Conservation (phyloP, 225 moss, liverwort and hornwort species). For the Rhytidiadelphus loreus region DNA sequence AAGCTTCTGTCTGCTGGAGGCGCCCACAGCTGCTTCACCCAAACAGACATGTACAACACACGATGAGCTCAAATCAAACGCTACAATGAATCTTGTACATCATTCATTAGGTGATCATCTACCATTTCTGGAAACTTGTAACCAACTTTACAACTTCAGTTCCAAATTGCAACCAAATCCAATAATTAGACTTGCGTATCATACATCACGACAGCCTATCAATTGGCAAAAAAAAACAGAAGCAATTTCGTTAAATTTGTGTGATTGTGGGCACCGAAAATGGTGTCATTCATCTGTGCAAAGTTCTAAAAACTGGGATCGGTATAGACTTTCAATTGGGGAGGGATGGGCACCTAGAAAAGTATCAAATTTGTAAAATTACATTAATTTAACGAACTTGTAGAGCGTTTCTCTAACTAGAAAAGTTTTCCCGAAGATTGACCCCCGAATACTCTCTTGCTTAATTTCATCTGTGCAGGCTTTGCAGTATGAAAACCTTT, state of each 20-base stretch:
- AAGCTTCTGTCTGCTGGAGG: slow-evolving; percentile 70
- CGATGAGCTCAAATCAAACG: neutral
- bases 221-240: neutral
- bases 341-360: too few relatives aligned
- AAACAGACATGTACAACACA: neutral
- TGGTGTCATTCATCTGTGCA: neutral
- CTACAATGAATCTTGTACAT: too few relatives aligned
- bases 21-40: slow-evolving; percentile 59
- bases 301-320: neutral
- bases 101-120: neutral
- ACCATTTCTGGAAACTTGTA: neutral
- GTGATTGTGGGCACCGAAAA: neutral
- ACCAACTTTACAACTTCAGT: too few relatives aligned
- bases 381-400: neutral
- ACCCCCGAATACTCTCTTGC: neutral
- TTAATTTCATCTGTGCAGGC: neutral
- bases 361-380: neutral
- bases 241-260: too few relatives aligned
- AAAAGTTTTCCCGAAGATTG: neutral
- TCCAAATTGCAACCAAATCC: neutral
- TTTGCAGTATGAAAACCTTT: neutral
- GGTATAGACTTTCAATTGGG: neutral
- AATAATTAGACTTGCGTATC: neutral
- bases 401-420: too few relatives aligned
- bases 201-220: neutral